Evolutionary conservation across 2,329 filamentous ascomycete species (phyloP), one percentile per base, ranked within the genome.

Genomic region (Amphichorda felina): DNA sequence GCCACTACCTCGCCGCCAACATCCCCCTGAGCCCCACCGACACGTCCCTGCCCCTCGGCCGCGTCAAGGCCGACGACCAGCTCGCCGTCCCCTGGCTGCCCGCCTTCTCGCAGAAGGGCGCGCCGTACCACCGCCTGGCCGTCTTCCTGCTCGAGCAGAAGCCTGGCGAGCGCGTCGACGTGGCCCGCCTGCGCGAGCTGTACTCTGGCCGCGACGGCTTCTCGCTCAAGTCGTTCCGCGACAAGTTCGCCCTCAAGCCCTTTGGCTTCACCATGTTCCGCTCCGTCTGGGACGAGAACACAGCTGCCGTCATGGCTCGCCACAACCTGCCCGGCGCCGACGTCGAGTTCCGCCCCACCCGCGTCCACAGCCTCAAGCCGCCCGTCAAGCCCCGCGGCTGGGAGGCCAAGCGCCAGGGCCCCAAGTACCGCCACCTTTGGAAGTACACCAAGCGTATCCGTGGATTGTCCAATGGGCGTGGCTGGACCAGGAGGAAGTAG

Each of bases 211-310:
- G 82, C 35, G 72, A 88, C 33, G 70, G 69, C 32, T 93, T 94
- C 62, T 79, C 70, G 38, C 63, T 94, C 41, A 79, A 85, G 51
- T 75, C 73, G 41, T 82, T 93, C 56, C 72, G 79, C 44, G 72
- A 78, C 53, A 79, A 77, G 53, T 75, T 84, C 54, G 59, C 64
- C 39, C 64, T 91, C 41, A 70, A 66, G 39, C 75, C 88, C 7
- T 76, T 95, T 39, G 88, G 88, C 30, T 82, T 86, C 48, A 84
- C 78, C 53, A 64, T 98, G 48, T 98, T 96, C 77, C 78, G 91
- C 45, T 80, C 77, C 40, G 64, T 82, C 44, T 96, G 88, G 85
- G 91, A 98, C 57, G 83, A 91, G 40, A 75, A 73, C 48, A 98
- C 84, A 36, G 77, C 75, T n/a, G 77, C 66, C 34, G 85, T 98